Percentiles rank a stretch among this genome's conserved stretches.
Evolutionary conservation across 2,329 filamentous ascomycete genomes (phyloP).

Genomic region (Sporothrix pallida): DNA sequence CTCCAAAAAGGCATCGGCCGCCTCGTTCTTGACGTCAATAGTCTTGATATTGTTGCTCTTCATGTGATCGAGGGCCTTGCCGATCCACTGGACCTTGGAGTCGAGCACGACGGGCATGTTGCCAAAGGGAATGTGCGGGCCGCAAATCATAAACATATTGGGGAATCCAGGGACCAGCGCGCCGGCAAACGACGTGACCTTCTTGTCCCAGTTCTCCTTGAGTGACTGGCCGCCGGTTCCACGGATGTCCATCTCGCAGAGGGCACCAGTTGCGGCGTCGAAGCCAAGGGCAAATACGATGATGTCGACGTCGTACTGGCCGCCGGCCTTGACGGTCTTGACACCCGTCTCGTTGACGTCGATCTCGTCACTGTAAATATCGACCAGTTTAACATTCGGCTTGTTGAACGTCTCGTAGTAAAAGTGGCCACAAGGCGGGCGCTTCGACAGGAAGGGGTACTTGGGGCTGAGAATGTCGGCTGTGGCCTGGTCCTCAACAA

Average conservation of each 20-base stretch:
- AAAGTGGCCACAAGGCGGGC: slow-evolving; percentile 53
- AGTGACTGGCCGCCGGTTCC: slow-evolving; percentile 41
- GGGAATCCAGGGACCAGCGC: slow-evolving; percentile 35
- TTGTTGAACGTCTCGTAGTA: slow-evolving; percentile 58
- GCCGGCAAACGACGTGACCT: slow-evolving; percentile 42
- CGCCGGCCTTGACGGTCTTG: slow-evolving; percentile 44
- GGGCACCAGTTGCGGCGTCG: slow-evolving; percentile 45
- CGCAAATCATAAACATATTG: slow-evolving; percentile 37
- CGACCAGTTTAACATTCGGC: slow-evolving; percentile 54
- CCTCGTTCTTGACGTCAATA: slow-evolving; percentile 32
- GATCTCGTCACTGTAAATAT: slow-evolving; percentile 51
- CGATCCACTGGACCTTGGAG: slow-evolving; percentile 33
- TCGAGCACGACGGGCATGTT: slow-evolving; percentile 33
- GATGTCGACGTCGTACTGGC: slow-evolving; percentile 48
- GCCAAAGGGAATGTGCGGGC: slow-evolving; percentile 35
- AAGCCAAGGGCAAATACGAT: slow-evolving; percentile 47
- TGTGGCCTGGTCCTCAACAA: slow-evolving; percentile 46
- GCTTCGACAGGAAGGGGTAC: slow-evolving; percentile 54
- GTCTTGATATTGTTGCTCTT: slow-evolving; percentile 14
- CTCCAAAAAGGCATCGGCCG: slow-evolving; percentile 26
- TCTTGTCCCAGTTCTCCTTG: slow-evolving; percentile 43
- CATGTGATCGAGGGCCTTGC: slow-evolving; percentile 32
- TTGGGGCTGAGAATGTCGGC: slow-evolving; percentile 47
- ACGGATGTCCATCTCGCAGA: slow-evolving; percentile 44
- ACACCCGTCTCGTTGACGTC: slow-evolving; percentile 50